These are phyloP conservation scores for Pseudogymnoascus sp. DNA, from an alignment of 2,329 filamentous ascomycete genomes.

Conservation along the genomic window DNA sequence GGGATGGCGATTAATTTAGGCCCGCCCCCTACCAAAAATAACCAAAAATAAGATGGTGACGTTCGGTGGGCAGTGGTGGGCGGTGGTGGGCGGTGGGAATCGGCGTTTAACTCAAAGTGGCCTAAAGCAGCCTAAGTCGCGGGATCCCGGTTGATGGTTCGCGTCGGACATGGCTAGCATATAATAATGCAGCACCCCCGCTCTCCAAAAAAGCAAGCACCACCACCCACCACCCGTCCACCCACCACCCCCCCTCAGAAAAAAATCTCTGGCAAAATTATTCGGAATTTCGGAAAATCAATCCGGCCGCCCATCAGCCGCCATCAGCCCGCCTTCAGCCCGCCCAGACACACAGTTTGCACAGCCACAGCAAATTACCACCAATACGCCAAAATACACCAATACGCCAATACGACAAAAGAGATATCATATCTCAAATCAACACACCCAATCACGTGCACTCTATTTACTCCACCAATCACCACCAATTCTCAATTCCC, in stretches of 20 bases:
- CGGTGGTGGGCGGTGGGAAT: background rate
- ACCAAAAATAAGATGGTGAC: slow-evolving; percentile 4
- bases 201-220: background rate
- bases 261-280: background rate
- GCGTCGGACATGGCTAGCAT: background rate
- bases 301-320: too few relatives aligned
- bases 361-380: background rate
- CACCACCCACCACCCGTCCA: too few relatives aligned
- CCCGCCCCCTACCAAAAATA: too few relatives aligned
- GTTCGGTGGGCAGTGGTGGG: background rate
- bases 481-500: background rate
- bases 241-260: background rate
- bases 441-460: background rate
- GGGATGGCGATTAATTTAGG: background rate
- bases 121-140: slow-evolving; percentile 2
- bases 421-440: too few relatives aligned
- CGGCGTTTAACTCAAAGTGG: slow-evolving; percentile 1
- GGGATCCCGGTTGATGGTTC: background rate
- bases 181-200: slow-evolving; percentile 4
- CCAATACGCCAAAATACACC: background rate
- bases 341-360: background rate
- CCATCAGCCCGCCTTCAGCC: background rate
- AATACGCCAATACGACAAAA: background rate
- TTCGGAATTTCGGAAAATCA: background rate
- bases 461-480: background rate